These are phyloP conservation scores for Cryptococcus hybrid DNA, from an alignment of 1,284 basidiomycete species.

Conservation along the genomic window DNA sequence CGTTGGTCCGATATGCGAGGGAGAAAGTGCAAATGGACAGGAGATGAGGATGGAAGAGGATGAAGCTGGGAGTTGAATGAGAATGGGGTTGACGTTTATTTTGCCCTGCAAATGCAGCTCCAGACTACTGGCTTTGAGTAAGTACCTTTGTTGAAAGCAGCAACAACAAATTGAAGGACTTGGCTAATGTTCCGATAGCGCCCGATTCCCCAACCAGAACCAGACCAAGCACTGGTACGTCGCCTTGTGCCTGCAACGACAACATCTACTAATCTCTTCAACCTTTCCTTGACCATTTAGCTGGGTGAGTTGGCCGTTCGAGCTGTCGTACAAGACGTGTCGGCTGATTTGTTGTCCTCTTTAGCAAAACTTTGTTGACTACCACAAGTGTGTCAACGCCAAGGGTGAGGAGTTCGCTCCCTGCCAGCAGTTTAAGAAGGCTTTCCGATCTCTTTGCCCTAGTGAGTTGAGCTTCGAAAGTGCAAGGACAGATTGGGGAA, in stretches of 20 bases:
- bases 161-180: not conserved
- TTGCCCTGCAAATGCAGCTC: conserved; percentile 29
- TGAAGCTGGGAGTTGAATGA: too few species aligned
- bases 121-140: conserved; percentile 53
- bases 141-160: conserved; percentile 15
- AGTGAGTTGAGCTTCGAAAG: conserved; percentile 62
- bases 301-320: conserved; percentile 8
- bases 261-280: not conserved
- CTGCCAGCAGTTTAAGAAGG: conserved; percentile 98
- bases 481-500: not conserved
- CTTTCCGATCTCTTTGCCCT: conserved; percentile 96
- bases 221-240: conserved; percentile 89
- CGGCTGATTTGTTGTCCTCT: not conserved
- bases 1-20: too few species aligned
- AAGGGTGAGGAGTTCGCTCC: conserved; percentile 98
- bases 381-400: conserved; percentile 95
- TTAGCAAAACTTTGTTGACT: conserved; percentile 96
- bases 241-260: not conserved
- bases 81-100: not conserved
- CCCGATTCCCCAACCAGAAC: conserved; percentile 94
- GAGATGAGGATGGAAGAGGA: too few species aligned
- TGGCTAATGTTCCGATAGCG: conserved; percentile 49
- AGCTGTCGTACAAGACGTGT: not conserved
- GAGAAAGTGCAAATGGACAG: too few species aligned
- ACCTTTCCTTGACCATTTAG: conserved; percentile 1